These are phyloP conservation scores for Geotrichum restrictum DNA, from an alignment of 1,139 yeast genomes.

Conservation along the genomic window DNA sequence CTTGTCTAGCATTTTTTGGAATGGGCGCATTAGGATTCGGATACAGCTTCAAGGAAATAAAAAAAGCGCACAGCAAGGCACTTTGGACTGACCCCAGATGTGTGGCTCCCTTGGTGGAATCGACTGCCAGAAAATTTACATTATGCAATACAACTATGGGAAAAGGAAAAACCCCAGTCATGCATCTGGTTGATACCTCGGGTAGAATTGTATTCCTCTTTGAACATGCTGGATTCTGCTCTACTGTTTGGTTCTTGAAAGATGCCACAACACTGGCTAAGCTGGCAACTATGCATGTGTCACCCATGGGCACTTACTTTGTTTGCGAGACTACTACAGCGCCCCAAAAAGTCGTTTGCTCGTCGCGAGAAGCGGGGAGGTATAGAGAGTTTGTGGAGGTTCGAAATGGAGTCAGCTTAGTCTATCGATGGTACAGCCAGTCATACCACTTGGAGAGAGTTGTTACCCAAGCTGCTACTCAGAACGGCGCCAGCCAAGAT, in stretches of 20 bases:
- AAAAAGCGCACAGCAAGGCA: slow-evolving; percentile 3
- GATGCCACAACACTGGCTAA: background rate
- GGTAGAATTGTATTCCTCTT: slow-evolving; percentile 1
- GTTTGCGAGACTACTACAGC: background rate
- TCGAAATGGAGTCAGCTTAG: background rate
- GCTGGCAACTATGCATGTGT: slow-evolving; percentile 8
- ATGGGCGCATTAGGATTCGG: slow-evolving; percentile 17
- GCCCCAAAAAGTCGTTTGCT: background rate
- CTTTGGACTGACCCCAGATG: slow-evolving; percentile 13
- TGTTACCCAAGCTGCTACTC: background rate
- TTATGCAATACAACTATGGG: background rate
- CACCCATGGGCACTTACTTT: slow-evolving; percentile 3
- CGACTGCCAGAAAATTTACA: background rate
- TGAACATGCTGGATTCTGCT: slow-evolving; percentile 10
- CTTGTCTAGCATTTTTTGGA: slow-evolving; percentile 9
- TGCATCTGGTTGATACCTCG: background rate
- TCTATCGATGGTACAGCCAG: slow-evolving; percentile 14
- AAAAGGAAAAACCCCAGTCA: background rate
- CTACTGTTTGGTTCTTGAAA: slow-evolving; percentile 4
- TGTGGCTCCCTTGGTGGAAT: slow-evolving; percentile 2
- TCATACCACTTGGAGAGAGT: slow-evolving; percentile 14
- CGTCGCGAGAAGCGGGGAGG: slow-evolving; percentile 4
- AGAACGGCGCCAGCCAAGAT: background rate
- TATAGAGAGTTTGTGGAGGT: slow-evolving; percentile 10
- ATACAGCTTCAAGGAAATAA: slow-evolving; percentile 5